Evolutionary conservation across 75 land plant species (phyloP).

Genomic region (Isoetes taiwanensis): DNA sequence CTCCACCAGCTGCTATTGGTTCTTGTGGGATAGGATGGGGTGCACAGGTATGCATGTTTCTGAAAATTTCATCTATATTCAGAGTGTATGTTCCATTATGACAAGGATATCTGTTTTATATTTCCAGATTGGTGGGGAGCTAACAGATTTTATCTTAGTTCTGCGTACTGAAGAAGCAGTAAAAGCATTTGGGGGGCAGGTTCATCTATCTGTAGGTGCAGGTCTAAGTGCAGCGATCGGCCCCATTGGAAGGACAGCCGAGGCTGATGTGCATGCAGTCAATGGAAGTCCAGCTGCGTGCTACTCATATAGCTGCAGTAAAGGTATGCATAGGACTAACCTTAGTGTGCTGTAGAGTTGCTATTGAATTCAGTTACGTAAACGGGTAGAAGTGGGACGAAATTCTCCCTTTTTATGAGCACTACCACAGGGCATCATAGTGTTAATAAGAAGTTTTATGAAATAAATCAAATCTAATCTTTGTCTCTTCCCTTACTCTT

Average conservation of each 20-base stretch:
- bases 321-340: conserved; percentile 38
- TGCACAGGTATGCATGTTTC: conserved; percentile 45
- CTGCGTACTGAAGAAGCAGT: conserved; percentile 69
- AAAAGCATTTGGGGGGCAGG: conserved; percentile 62
- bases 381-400: neutral
- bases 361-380: neutral
- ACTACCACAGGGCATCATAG: too few species aligned
- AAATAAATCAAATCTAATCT: neutral
- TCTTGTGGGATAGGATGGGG: conserved; percentile 96
- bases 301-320: conserved; percentile 93
- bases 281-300: conserved; percentile 85
- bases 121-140: conserved; percentile 83
- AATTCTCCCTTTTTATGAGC: neutral
- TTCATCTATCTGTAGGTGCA: conserved; percentile 83
- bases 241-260: conserved; percentile 57
- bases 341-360: neutral
- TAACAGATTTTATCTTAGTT: conserved; percentile 89
- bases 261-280: conserved; percentile 88
- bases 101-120: neutral
- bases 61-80: neutral
- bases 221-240: conserved; percentile 89
- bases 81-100: neutral
- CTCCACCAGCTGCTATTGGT: conserved; percentile 87
- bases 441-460: neutral
- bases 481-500: too few species aligned